These are phyloP conservation scores for Hypoxylon sp. DNA, from an alignment of 2,329 filamentous ascomycete species.

Conservation along the genomic window DNA sequence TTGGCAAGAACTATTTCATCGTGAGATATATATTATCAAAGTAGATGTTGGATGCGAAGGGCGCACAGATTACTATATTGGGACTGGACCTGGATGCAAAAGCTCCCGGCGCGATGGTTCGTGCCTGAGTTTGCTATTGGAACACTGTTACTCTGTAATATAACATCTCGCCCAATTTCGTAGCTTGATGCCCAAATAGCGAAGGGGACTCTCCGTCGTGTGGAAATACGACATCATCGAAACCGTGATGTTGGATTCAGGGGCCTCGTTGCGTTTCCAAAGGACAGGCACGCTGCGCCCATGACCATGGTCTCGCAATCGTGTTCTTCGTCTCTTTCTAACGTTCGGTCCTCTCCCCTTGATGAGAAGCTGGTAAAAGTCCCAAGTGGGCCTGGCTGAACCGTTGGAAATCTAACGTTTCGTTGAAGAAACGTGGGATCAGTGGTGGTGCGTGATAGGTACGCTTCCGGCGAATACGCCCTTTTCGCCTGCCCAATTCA, in stretches of 20 bases:
- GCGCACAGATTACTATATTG: constrained; percentile 25
- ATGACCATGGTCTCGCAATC: constrained; percentile 24
- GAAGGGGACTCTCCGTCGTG: constrained; percentile 15
- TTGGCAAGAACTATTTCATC: constrained; percentile 30
- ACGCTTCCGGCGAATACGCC: constrained; percentile 26
- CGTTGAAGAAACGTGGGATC: constrained; percentile 43
- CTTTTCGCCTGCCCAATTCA: constrained; percentile 44
- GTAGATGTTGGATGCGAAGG: constrained; percentile 4
- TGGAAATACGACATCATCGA: constrained; percentile 36
- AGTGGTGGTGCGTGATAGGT: constrained; percentile 36
- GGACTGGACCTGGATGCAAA: constrained; percentile 24
- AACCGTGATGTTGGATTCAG: constrained; percentile 38
- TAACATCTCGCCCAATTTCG: constrained; percentile 36
- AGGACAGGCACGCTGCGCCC: constrained; percentile 21
- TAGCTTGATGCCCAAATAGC: constrained; percentile 41
- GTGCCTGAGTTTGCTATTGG: constrained; percentile 32
- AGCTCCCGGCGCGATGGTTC: constrained; percentile 36
- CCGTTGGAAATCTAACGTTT: constrained; percentile 33
- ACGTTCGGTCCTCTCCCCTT: constrained; percentile 37
- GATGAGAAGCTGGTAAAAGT: constrained; percentile 40
- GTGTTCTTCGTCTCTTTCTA: constrained; percentile 18
- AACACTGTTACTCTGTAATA: constrained; percentile 28
- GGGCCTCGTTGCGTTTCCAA: constrained; percentile 34
- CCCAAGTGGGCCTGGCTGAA: constrained; percentile 34
- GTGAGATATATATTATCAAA: constrained; percentile 6